Percentiles rank a stretch among this genome's conserved stretches.
phyloP scores from a whole-genome alignment of 176 grass and related monocot genomes.

The Juncus inflexus region DNA sequence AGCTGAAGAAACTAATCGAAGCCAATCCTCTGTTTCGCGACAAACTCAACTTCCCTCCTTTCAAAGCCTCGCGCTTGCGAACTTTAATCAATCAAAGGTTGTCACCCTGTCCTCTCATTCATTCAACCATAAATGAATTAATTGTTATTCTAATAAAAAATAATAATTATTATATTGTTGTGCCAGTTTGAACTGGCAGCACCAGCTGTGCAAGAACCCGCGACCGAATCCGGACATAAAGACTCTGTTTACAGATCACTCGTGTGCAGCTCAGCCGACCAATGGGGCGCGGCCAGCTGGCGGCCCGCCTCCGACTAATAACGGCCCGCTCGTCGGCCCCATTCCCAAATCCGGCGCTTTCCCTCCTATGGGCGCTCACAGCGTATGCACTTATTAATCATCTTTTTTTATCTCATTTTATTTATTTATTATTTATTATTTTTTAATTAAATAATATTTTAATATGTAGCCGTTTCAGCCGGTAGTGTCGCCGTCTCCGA shows the following conservation, averaged over 20 bases:
- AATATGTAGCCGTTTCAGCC: constrained; percentile 82
- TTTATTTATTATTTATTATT: constrained; percentile 1
- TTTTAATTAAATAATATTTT: constrained; percentile 10
- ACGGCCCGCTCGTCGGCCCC: constrained; percentile 88
- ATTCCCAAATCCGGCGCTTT: constrained; percentile 90
- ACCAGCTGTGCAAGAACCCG: constrained; percentile 99
- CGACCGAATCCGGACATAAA: constrained; percentile 98
- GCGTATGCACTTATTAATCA: constrained; percentile 37
- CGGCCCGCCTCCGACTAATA: constrained; percentile 44
- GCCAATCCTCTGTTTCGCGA: constrained; percentile 94
- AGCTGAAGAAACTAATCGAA: constrained; percentile 97
- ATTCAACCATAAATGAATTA: neutral
- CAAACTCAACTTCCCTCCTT: constrained; percentile 91
- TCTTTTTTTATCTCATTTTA: neutral
- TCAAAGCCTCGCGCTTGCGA: constrained; percentile 89
- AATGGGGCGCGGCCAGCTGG: constrained; percentile 65
- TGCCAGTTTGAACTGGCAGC: constrained; percentile 94
- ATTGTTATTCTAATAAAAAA: neutral
- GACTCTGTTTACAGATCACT: constrained; percentile 98
- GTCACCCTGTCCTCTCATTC: neutral
- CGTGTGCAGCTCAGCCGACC: constrained; percentile 67
- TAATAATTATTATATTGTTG: constrained; percentile 25
- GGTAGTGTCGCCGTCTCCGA: constrained; percentile 90
- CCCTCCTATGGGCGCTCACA: constrained; percentile 88
- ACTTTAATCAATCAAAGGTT: constrained; percentile 99